These are phyloP conservation scores for Elymus sibiricus DNA, from an alignment of 176 grass and related monocot species.

Conservation along the genomic window DNA sequence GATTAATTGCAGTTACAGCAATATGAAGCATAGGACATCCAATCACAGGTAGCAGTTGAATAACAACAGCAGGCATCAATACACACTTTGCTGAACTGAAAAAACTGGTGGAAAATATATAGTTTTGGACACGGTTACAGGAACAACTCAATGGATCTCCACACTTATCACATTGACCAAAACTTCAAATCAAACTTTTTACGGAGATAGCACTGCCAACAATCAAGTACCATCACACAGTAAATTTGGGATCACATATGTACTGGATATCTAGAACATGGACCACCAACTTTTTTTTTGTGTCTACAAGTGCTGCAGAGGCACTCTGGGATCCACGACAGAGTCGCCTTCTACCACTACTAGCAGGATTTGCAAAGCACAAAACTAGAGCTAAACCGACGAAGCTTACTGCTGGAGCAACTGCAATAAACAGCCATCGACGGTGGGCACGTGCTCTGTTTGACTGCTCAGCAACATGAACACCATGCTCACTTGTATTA, in stretches of 20 bases:
- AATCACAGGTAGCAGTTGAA: background rate
- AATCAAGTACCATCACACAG: background rate
- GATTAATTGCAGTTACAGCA: background rate
- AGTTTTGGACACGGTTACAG: background rate
- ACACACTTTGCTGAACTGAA: constrained; percentile 5
- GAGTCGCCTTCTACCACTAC: constrained; percentile 37
- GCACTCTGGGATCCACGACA: constrained; percentile 28
- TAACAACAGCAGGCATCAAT: background rate
- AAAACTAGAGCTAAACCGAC: constrained; percentile 73
- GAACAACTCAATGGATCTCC: background rate
- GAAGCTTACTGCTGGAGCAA: constrained; percentile 68
- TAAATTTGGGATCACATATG: background rate
- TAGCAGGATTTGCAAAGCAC: constrained; percentile 62
- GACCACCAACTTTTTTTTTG: constrained; percentile 87
- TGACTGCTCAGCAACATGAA: constrained; percentile 29
- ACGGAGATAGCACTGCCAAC: constrained; percentile 9
- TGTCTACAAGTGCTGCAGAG: constrained; percentile 24
- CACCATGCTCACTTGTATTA: constrained; percentile 18
- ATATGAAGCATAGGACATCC: constrained; percentile 11
- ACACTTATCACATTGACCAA: constrained; percentile 4
- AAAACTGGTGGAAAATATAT: background rate
- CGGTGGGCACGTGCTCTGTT: constrained; percentile 20
- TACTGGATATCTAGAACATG: constrained; percentile 52
- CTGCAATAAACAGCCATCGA: constrained; percentile 62
- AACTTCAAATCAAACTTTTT: constrained; percentile 6